A percentile compares a stretch with the other conserved stretches of the same genome.
phyloP scores from a whole-genome alignment of 345 rosid species.

The Rhodomyrtus tomentosa region DNA sequence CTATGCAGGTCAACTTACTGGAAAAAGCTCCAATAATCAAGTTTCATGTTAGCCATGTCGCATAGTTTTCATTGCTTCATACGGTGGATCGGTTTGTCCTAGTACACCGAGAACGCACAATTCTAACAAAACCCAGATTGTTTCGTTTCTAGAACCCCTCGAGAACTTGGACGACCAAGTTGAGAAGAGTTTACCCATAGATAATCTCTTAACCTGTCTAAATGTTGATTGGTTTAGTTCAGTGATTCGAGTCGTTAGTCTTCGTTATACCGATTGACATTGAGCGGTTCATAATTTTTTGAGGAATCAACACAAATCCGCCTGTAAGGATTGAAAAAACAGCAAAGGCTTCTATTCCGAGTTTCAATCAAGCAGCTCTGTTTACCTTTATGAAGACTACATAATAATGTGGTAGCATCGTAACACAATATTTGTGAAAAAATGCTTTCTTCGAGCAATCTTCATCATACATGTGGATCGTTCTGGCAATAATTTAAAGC shows the following conservation, averaged over 20 bases:
- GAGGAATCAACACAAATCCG: not conserved
- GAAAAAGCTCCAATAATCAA: not conserved
- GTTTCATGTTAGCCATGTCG: not conserved
- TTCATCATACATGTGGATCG: not conserved
- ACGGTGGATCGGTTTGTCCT: not conserved
- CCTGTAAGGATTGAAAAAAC: not conserved
- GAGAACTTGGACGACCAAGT: not conserved
- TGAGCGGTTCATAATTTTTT: not conserved
- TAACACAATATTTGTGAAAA: not conserved
- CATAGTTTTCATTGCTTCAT: not conserved
- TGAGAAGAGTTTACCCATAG: too few relatives aligned
- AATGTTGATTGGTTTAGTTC: not conserved
- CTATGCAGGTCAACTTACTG: not conserved
- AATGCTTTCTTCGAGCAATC: too few relatives aligned
- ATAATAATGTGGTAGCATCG: not conserved
- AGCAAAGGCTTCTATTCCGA: not conserved
- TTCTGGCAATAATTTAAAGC: not conserved
- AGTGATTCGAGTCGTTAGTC: not conserved
- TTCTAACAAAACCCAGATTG: not conserved
- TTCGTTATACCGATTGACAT: not conserved
- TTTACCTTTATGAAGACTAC: not conserved
- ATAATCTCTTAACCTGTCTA: too few relatives aligned
- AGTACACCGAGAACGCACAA: not conserved
- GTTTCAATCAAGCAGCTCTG: not conserved
- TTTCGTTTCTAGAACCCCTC: not conserved